These are phyloP conservation scores for Talaromyces sp. DNA, from an alignment of 2,329 filamentous ascomycete genomes.

Conservation along the genomic window DNA sequence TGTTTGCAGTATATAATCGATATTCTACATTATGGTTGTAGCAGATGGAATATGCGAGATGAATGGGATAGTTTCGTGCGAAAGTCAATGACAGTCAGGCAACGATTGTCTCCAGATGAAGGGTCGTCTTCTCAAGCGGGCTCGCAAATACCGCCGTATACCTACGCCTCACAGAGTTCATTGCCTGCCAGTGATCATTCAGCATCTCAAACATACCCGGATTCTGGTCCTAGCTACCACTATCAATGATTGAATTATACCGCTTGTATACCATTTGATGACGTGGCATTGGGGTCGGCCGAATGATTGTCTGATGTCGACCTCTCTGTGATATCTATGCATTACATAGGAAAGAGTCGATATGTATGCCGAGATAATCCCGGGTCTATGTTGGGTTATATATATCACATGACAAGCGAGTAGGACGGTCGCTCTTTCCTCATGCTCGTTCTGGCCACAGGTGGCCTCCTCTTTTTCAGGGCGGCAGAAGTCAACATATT, in stretches of 20 bases:
- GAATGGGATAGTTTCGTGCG: slow-evolving; percentile 33
- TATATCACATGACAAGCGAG: neutral
- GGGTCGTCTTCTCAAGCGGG: neutral
- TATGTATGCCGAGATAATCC: neutral
- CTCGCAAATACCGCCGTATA: neutral
- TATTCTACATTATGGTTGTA: slow-evolving; percentile 32
- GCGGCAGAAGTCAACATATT: neutral
- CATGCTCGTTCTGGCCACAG: neutral
- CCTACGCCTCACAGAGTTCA: neutral
- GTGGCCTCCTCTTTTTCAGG: slow-evolving; percentile 2
- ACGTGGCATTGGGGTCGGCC: neutral
- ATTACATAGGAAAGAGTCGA: neutral
- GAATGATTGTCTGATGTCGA: neutral
- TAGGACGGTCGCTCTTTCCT: slow-evolving; percentile 7
- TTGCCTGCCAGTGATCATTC: slow-evolving; percentile 3
- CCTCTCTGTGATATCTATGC: neutral
- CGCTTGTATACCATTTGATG: neutral
- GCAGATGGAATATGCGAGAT: slow-evolving; percentile 33
- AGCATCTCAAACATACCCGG: neutral
- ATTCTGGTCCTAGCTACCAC: neutral
- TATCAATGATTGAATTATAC: neutral
- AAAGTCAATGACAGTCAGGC: slow-evolving; percentile 27
- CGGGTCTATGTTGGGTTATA: neutral
- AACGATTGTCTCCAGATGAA: slow-evolving; percentile 5
- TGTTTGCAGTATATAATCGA: slow-evolving; percentile 32